These are phyloP conservation scores for Pseudomonodictys pantanalensis DNA, from an alignment of 495 filamentous ascomycete species.

Conservation along the genomic window DNA sequence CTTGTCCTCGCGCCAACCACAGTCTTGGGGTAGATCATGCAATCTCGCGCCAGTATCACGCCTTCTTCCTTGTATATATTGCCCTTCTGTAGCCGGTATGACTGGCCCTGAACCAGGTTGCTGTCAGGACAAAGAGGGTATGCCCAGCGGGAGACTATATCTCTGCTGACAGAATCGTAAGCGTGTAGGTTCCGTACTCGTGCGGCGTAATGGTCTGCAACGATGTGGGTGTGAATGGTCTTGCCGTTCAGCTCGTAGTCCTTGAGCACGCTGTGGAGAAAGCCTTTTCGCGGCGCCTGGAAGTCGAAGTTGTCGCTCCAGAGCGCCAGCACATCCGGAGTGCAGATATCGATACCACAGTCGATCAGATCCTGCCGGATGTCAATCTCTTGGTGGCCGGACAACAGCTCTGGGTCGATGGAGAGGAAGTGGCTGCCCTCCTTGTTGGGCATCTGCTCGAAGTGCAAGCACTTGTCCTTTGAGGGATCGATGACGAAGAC, in stretches of 20 bases:
- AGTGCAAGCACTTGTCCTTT: conserved; percentile 82
- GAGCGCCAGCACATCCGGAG: conserved; percentile 85
- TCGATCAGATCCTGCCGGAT: conserved; percentile 87
- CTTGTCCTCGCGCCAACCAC: conserved; percentile 74
- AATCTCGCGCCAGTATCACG: conserved; percentile 69
- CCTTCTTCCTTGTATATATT: conserved; percentile 68
- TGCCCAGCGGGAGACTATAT: conserved; percentile 85
- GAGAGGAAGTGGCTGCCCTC: conserved; percentile 44
- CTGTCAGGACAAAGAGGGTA: conserved; percentile 90
- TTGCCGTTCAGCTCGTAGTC: conserved; percentile 96
- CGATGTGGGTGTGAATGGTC: conserved; percentile 86
- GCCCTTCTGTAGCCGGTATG: conserved; percentile 64
- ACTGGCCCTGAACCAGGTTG: conserved; percentile 74
- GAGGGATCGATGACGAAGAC: conserved; percentile 82
- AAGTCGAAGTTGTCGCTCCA: conserved; percentile 99
- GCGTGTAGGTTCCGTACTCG: conserved; percentile 80
- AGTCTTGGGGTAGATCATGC: conserved; percentile 59
- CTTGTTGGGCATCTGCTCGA: conserved; percentile 64
- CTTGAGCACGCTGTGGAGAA: conserved; percentile 86
- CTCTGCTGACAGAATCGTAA: conserved; percentile 86
- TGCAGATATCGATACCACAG: conserved; percentile 96
- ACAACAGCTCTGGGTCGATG: conserved; percentile 71
- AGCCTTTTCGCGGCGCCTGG: conserved; percentile 81
- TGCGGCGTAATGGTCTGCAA: conserved; percentile 73
- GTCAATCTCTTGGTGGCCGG: conserved; percentile 64